Evolutionary conservation across 2,329 filamentous ascomycete species (phyloP).

Genomic region (Fusarium miscanthi): DNA sequence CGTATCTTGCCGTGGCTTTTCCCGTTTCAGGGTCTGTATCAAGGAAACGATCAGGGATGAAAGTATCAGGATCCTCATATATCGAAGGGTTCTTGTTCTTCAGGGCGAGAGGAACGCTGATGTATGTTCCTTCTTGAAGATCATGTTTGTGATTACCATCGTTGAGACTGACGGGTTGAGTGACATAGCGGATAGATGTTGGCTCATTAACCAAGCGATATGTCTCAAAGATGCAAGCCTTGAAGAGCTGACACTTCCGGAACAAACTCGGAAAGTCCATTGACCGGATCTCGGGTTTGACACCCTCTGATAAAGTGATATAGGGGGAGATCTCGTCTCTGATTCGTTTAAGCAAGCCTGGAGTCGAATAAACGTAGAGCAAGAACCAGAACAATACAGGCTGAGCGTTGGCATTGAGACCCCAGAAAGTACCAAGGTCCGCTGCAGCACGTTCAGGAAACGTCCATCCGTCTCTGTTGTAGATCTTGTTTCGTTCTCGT

Average conservation of each 20-base stretch:
- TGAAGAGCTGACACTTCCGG: conserved; percentile 34
- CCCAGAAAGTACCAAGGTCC: conserved; percentile 34
- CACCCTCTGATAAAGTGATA: not conserved
- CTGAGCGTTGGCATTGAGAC: conserved; percentile 37
- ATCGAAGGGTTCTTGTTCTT: conserved; percentile 28
- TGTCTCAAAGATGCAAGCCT: conserved; percentile 40
- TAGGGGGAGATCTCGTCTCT: conserved; percentile 28
- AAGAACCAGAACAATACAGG: conserved; percentile 39
- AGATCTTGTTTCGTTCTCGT: conserved; percentile 30
- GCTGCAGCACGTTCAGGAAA: conserved; percentile 15
- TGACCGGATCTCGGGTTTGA: conserved; percentile 9
- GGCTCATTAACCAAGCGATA: conserved; percentile 34
- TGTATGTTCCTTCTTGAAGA: conserved; percentile 31
- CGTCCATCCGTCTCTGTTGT: conserved; percentile 20
- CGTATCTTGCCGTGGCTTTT: conserved; percentile 27
- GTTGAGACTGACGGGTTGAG: conserved; percentile 15
- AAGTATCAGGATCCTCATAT: conserved; percentile 31
- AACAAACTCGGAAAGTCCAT: conserved; percentile 24
- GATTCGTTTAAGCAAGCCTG: conserved; percentile 11
- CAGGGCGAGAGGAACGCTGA: conserved; percentile 30
- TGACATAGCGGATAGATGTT: conserved; percentile 34
- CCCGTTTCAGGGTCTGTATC: conserved; percentile 19
- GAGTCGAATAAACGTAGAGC: conserved; percentile 31
- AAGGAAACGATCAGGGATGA: conserved; percentile 39
- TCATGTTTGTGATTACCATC: conserved; percentile 28